Percentiles rank a stretch among this genome's conserved stretches.
Conservation (phyloP, 345 rosid genomes). For the Melaleuca alternifolia region DNA sequence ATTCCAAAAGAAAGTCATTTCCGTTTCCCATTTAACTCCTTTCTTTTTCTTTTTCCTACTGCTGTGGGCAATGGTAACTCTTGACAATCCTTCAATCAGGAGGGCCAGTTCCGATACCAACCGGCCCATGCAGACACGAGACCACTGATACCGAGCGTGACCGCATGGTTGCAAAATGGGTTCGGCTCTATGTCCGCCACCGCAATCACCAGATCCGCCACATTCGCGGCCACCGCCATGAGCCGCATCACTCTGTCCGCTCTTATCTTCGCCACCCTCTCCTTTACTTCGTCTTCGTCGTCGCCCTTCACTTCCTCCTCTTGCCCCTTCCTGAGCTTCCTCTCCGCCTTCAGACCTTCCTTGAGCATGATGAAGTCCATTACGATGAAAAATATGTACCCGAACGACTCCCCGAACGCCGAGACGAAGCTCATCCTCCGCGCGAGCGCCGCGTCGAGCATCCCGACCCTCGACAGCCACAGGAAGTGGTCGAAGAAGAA, state of each 20-base stretch:
- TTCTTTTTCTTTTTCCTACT: background rate
- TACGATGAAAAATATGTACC: slow-evolving; percentile 68
- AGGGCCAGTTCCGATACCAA: slow-evolving; percentile 97
- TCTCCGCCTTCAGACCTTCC: slow-evolving; percentile 39
- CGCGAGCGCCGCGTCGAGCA: slow-evolving; percentile 55
- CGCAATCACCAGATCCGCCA: slow-evolving; percentile 78
- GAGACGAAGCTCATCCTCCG: slow-evolving; percentile 84
- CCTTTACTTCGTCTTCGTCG: slow-evolving; percentile 22
- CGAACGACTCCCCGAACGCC: slow-evolving; percentile 96
- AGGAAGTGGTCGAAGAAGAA: slow-evolving; percentile 93
- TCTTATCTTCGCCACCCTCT: slow-evolving; percentile 30
- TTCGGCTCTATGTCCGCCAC: slow-evolving; percentile 83
- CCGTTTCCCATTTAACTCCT: background rate
- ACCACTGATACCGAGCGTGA: slow-evolving; percentile 79
- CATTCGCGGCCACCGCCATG: slow-evolving; percentile 83
- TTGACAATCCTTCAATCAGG: slow-evolving; percentile 1
- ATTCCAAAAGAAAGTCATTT: background rate
- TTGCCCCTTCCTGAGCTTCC: slow-evolving; percentile 7
- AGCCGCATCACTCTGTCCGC: slow-evolving; percentile 70
- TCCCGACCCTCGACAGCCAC: slow-evolving; percentile 87
- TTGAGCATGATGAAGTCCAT: slow-evolving; percentile 53
- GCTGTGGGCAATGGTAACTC: background rate
- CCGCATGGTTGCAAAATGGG: slow-evolving; percentile 67
- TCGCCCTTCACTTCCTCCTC: slow-evolving; percentile 5
- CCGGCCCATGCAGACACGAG: slow-evolving; percentile 98